Evolutionary conservation across 345 rosid species (phyloP).

Genomic region (Camelina laxa): DNA sequence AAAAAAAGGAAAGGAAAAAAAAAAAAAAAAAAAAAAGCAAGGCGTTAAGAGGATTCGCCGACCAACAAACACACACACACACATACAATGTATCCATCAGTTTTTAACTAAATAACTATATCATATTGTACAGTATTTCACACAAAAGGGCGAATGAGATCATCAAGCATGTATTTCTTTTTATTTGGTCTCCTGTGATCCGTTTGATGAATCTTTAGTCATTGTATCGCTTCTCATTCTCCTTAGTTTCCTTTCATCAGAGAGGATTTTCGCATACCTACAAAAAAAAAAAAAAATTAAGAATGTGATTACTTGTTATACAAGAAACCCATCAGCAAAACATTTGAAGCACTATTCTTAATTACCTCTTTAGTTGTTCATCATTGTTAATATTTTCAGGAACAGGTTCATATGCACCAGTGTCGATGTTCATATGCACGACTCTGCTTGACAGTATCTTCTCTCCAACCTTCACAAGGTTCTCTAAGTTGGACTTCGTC

Average conservation of each 20-base stretch:
- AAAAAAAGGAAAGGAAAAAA: too few relatives aligned
- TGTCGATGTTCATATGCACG: constrained; percentile 49
- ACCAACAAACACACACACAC: background rate
- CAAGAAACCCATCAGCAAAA: background rate
- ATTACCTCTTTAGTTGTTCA: constrained; percentile 64
- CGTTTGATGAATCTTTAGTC: constrained; percentile 19
- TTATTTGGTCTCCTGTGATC: background rate
- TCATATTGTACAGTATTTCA: background rate
- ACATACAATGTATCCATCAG: background rate
- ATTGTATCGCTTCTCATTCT: constrained; percentile 12
- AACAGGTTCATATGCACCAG: constrained; percentile 59
- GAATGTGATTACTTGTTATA: background rate
- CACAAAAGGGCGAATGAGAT: background rate
- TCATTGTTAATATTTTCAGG: constrained; percentile 55
- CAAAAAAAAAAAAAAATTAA: constrained; percentile 7
- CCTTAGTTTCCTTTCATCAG: constrained; percentile 56
- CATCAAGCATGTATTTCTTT: background rate
- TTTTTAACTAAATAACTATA: background rate
- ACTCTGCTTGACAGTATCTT: constrained; percentile 51
- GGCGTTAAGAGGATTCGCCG: background rate
- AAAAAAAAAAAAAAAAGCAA: background rate
- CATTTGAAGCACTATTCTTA: background rate
- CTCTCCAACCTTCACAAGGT: constrained; percentile 56
- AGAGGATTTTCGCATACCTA: constrained; percentile 61
- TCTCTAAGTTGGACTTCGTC: constrained; percentile 56